Base-by-base conservation (phyloP, 495 filamentous ascomycete genomes). In the Hypoxylon subgilvum region DNA sequence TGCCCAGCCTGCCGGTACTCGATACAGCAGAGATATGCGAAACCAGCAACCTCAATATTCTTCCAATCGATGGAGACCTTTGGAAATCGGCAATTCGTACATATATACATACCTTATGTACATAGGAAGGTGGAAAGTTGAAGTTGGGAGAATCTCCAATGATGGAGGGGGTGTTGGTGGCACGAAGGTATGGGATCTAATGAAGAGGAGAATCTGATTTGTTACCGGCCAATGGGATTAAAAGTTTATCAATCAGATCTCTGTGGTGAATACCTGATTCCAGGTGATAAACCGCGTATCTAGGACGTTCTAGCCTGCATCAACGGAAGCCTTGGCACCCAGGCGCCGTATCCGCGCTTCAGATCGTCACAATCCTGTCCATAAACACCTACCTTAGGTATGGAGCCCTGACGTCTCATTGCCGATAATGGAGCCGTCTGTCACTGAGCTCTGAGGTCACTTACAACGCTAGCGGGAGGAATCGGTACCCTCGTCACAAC, bases 1-100 rank as follows among this genome's bases (percentile, higher is more conserved):
- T 54, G 48, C 54, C 61, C 61, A 53, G 39, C 32, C 61, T 50
- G 30, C 35, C 49, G 54, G 61, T 58, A 58, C 54, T 64, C 47
- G 53, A 58, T 55, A 54, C 19, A 57, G 60, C 52, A 57, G 60
- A 46, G 47, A 63, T 63, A 50, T 62, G 50, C 38, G 50, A 50
- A 30, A 25, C 47, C 52, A 52, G 25, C 12, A 48, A 52, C 41
- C 16, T 30, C 3, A 4, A 27, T 40, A 0, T 34, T 47, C 52
- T 32, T 21, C 34, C 31, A 34, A 21, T 7, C 9, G 21, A 27
- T 16, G 19, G 23, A 21, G 18, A 16, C 19, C n/a, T 23, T 57
- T 53, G 48, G 53, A 36, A 49, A 57, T 57, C 60, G 60, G 60
- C 42, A 63, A n/a, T 63, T 57, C 30, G 48, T 46, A 63, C 25